Percentiles rank a stretch among this genome's conserved stretches.
These are phyloP conservation scores for Clonostachys chloroleuca DNA, from an alignment of 2,329 filamentous ascomycete genomes.

Conservation along the genomic window DNA sequence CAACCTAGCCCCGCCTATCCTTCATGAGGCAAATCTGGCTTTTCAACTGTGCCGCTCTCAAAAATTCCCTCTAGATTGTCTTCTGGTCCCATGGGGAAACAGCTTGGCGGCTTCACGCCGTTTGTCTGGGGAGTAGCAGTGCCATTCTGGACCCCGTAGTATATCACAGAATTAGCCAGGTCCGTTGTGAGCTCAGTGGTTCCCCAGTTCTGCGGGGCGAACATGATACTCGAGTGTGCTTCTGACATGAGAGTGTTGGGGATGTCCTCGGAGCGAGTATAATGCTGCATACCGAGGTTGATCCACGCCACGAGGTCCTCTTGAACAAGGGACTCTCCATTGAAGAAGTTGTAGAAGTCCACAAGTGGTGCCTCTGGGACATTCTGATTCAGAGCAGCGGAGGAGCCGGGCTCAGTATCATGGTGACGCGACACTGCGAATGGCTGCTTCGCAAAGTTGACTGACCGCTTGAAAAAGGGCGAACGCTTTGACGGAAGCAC, in stretches of 20 bases:
- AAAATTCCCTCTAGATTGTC: slow-evolving; percentile 8
- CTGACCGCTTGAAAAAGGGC: slow-evolving; percentile 38
- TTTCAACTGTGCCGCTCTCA: slow-evolving; percentile 1
- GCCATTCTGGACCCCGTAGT: slow-evolving; percentile 5
- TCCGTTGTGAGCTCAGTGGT: slow-evolving; percentile 6
- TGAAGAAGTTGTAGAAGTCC: slow-evolving; percentile 39
- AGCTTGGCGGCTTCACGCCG: slow-evolving; percentile 7
- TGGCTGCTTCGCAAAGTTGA: slow-evolving; percentile 38
- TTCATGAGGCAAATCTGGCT: background rate
- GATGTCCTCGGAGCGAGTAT: slow-evolving; percentile 24
- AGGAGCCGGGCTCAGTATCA: slow-evolving; percentile 38
- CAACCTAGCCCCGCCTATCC: background rate
- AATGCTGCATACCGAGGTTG: slow-evolving; percentile 45
- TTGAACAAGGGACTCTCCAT: slow-evolving; percentile 28
- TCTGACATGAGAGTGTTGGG: slow-evolving; percentile 43
- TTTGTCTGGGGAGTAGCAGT: slow-evolving; percentile 6
- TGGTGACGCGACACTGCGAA: slow-evolving; percentile 39
- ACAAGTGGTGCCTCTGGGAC: slow-evolving; percentile 32
- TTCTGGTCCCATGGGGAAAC: slow-evolving; percentile 4
- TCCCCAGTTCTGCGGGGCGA: slow-evolving; percentile 31
- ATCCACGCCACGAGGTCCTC: slow-evolving; percentile 33
- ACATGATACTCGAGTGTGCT: slow-evolving; percentile 30
- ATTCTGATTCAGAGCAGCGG: slow-evolving; percentile 28
- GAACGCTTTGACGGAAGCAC: slow-evolving; percentile 40
- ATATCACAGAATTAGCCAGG: slow-evolving; percentile 9